Evolutionary conservation across 2,329 filamentous ascomycete genomes (phyloP).

Genomic region (Volutella citrinella): DNA sequence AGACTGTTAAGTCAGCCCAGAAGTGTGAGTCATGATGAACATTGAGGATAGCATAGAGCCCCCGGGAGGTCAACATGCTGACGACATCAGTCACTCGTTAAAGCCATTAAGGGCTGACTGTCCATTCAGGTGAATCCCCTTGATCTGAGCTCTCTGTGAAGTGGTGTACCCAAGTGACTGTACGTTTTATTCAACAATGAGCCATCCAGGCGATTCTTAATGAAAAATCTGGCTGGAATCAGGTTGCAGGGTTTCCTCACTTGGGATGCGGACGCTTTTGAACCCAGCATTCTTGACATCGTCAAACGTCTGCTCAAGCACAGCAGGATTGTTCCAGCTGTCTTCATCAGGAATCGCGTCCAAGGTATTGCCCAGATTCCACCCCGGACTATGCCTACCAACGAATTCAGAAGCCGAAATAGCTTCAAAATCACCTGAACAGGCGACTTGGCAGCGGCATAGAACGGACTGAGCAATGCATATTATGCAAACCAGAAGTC

Average conservation of each 20-base stretch:
- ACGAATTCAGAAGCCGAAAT: too few relatives aligned
- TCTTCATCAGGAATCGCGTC: constrained; percentile 55
- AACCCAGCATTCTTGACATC: constrained; percentile 52
- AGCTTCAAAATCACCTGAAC: too few relatives aligned
- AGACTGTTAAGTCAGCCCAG: constrained; percentile 52
- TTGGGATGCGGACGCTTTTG: constrained; percentile 55
- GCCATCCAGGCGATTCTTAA: too few relatives aligned
- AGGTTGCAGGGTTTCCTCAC: too few relatives aligned
- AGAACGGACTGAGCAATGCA: too few relatives aligned
- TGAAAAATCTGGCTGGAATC: too few relatives aligned
- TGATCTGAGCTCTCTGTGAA: constrained; percentile 28
- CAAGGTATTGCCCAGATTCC: too few relatives aligned
- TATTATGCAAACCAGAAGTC: too few relatives aligned
- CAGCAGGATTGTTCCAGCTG: constrained; percentile 56
- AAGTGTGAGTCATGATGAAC: constrained; percentile 59
- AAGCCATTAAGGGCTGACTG: constrained; percentile 52
- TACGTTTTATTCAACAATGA: too few relatives aligned
- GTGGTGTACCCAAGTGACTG: constrained; percentile 41
- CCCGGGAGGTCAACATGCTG: constrained; percentile 50
- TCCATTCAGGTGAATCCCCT: constrained; percentile 44
- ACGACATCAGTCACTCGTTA: constrained; percentile 56
- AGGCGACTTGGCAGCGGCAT: too few relatives aligned
- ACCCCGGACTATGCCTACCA: too few relatives aligned
- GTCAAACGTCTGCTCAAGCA: constrained; percentile 47
- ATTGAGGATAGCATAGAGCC: constrained; percentile 53